Evolutionary conservation across 1,284 basidiomycete genomes (phyloP).

Genomic region (Ganoderma meredithae): DNA sequence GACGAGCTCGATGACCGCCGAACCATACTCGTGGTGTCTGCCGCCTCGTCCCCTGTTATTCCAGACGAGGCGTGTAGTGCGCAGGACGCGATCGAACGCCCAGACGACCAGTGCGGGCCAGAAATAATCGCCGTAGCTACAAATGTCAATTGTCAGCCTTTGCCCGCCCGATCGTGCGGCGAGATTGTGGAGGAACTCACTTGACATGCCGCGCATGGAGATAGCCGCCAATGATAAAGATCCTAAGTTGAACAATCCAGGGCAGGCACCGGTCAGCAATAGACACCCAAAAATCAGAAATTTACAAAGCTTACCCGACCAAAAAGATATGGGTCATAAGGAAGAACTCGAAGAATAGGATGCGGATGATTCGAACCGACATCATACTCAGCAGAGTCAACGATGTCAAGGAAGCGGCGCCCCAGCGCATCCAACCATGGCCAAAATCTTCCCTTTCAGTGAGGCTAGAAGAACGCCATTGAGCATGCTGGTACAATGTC

Average conservation of each 20-base stretch:
- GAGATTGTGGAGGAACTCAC: slow-evolving; percentile 31
- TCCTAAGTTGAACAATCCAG: slow-evolving; percentile 37
- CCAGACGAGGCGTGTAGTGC: slow-evolving; percentile 46
- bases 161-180: not conserved
- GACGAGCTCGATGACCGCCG: slow-evolving; percentile 48
- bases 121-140: slow-evolving; percentile 44
- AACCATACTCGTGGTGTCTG: slow-evolving; percentile 29
- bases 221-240: slow-evolving; percentile 45
- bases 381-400: slow-evolving; percentile 50
- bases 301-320: slow-evolving; percentile 40
- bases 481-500: not conserved
- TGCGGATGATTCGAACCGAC: slow-evolving; percentile 50
- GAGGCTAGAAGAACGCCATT: slow-evolving; percentile 32
- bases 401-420: slow-evolving; percentile 46
- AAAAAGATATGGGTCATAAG: slow-evolving; percentile 53
- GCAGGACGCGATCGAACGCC: slow-evolving; percentile 53
- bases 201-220: slow-evolving; percentile 41
- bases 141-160: not conserved
- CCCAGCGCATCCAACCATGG: slow-evolving; percentile 46
- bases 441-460: slow-evolving; percentile 41
- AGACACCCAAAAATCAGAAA: not conserved
- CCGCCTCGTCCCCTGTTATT: slow-evolving; percentile 46
- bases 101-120: slow-evolving; percentile 55
- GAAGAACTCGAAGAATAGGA: slow-evolving; percentile 55
- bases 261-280: slow-evolving; percentile 11